Conservation (phyloP, 495 filamentous ascomycete species). For the Talaromyces stipitatus region DNA sequence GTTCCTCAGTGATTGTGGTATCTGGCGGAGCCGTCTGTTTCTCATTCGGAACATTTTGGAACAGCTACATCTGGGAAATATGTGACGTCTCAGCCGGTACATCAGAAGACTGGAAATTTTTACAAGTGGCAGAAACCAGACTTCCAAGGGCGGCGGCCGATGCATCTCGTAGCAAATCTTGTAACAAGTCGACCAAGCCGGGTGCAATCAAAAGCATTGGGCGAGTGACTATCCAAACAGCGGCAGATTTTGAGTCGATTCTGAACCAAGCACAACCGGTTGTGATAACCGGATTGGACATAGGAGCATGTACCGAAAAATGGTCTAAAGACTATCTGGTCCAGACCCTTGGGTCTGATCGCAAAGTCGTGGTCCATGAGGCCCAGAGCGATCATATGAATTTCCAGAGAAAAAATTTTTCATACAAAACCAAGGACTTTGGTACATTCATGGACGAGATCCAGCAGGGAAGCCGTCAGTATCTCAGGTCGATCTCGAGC, state of each 20-base stretch:
- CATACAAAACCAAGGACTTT: conserved; percentile 62
- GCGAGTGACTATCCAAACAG: conserved; percentile 40
- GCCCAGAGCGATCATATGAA: conserved; percentile 59
- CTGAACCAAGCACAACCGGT: conserved; percentile 52
- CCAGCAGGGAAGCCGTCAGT: conserved; percentile 54
- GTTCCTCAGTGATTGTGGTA: conserved; percentile 46
- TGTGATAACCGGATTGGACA: conserved; percentile 54
- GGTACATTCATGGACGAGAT: conserved; percentile 59
- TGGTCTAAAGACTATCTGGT: conserved; percentile 70
- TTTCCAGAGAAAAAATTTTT: conserved; percentile 77
- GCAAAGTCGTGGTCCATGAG: conserved; percentile 64
- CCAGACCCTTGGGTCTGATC: conserved; percentile 53
- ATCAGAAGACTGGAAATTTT: conserved; percentile 16
- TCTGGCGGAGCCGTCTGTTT: conserved; percentile 88
- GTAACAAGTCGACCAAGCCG: not conserved
- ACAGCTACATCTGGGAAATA: conserved; percentile 47
- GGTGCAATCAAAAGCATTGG: conserved; percentile 25
- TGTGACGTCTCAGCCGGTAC: conserved; percentile 8
- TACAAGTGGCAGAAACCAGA: conserved; percentile 9
- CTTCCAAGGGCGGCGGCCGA: not conserved
- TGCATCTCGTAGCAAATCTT: not conserved
- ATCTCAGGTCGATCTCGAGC: conserved; percentile 66
- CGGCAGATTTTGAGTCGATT: conserved; percentile 50
- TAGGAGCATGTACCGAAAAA: conserved; percentile 56
- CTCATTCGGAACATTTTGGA: conserved; percentile 77